Evolutionary conservation across 768 basidiomycete species (phyloP).

Genomic region (Galerina marginata): DNA sequence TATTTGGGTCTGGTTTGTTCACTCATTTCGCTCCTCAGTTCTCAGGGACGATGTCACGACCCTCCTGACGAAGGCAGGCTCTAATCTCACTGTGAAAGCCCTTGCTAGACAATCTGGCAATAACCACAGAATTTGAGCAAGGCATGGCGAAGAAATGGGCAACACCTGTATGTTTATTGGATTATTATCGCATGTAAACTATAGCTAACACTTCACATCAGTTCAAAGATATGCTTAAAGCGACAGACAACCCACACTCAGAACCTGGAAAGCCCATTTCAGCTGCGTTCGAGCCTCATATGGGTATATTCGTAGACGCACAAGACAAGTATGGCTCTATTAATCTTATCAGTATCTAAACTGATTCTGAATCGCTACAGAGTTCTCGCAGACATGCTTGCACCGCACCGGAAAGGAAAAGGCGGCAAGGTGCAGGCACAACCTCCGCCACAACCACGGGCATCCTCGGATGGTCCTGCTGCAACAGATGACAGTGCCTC

Average conservation of each 20-base stretch:
- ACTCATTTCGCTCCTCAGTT: neutral
- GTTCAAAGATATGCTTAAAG: constrained; percentile 70
- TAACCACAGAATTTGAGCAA: constrained; percentile 87
- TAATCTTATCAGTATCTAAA: neutral
- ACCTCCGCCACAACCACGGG: constrained; percentile 47
- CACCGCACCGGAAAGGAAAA: constrained; percentile 68
- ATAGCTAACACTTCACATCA: constrained; percentile 28
- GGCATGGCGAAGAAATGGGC: constrained; percentile 84
- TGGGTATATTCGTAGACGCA: constrained; percentile 92
- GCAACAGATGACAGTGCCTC: constrained; percentile 44
- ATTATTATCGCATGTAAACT: neutral
- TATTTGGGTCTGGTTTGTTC: neutral
- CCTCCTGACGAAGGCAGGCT: constrained; percentile 78
- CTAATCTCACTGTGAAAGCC: constrained; percentile 73
- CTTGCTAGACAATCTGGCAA: constrained; percentile 89
- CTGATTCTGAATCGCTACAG: constrained; percentile 41
- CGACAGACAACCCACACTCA: constrained; percentile 53
- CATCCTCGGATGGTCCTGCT: constrained; percentile 35
- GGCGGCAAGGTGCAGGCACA: constrained; percentile 52
- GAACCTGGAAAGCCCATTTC: constrained; percentile 75
- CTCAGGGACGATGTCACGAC: constrained; percentile 82
- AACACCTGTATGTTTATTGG: constrained; percentile 55
- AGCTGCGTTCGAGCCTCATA: constrained; percentile 90
- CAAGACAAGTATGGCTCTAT: constrained; percentile 81
- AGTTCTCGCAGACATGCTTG: constrained; percentile 89